A percentile compares a stretch with the other conserved stretches of the same genome.
These are phyloP conservation scores for Alternaria ventricosa DNA, from an alignment of 2,329 filamentous ascomycete genomes.

Conservation along the genomic window DNA sequence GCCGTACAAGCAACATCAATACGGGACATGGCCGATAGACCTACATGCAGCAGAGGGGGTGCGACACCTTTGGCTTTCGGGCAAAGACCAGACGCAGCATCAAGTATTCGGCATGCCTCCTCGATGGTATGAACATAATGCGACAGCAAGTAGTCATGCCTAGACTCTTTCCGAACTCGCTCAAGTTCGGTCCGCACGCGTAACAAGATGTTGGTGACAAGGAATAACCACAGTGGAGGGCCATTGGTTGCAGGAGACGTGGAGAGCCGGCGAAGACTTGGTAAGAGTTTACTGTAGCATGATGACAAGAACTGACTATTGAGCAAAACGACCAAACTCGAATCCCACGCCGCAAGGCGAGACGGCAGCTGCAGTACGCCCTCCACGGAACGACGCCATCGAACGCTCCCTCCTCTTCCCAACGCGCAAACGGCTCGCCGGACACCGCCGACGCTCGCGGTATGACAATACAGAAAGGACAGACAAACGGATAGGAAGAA, in stretches of 20 bases:
- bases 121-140: neutral
- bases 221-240: neutral
- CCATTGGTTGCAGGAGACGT: neutral
- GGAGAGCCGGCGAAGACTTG: neutral
- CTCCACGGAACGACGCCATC: neutral
- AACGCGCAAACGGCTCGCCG: too few relatives aligned
- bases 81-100: neutral
- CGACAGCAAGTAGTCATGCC: rapidly evolving
- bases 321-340: too few relatives aligned
- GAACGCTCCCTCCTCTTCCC: neutral
- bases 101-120: neutral
- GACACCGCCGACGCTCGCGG: rapidly evolving
- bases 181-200: too few relatives aligned
- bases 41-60: neutral
- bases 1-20: rapidly evolving
- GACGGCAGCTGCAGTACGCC: neutral
- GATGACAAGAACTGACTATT: neutral
- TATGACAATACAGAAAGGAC: neutral
- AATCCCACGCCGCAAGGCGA: neutral
- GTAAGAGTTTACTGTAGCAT: neutral
- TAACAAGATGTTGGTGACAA: neutral
- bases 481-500: neutral
- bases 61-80: neutral
- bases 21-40: rapidly evolving
- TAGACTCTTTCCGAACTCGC: neutral